Evolutionary conservation across 1,284 basidiomycete species (phyloP), one percentile per base, ranked within the genome.

Genomic region (Moesziomyces parantarcticus): DNA sequence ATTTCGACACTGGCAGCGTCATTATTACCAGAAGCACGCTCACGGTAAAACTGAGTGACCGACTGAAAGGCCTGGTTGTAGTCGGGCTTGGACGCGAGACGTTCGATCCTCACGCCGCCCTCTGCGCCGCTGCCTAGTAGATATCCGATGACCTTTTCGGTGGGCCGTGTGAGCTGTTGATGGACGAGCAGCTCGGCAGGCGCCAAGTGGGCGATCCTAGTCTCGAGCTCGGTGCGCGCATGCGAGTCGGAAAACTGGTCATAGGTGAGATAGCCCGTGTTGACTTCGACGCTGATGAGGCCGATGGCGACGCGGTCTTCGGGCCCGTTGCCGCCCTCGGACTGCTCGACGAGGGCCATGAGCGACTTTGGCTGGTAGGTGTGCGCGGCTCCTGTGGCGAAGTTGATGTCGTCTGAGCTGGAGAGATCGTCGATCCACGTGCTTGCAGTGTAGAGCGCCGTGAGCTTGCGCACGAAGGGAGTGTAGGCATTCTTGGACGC

Each of bases 251-350:
- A 45, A 34, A 81, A 97, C 69, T 92, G 89, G 78, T 99, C 96
- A 89, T 92, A 98, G 1, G 94, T 86, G 2, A 98, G 90, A 72
- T 95, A 92, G 1, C 95, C 95, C 0, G 94, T 97, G 51, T 90
- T 90, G 0, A 94, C 92, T 53, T 90, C 89, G 18, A 97, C 90
- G 20, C 90, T 89, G 48, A 97, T 88, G 81, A 97, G 86, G 1
- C 90, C 91, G 46, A 97, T 87, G 6, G 82, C 85, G 1, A 92
- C 88, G 25, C 86, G 85, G 45, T 90, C 90, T 60, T 89, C 89
- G 0, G 84, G 77, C 5, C 87, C 88, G 63, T 86, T 86, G 4
- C 87, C 86, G 1, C 88, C 88, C 55, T 85, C 86, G 1, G 84
- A 83, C 58, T 88, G 86, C 84, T 97, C 94, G 1, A 91, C 87